Percentiles rank a stretch among this genome's conserved stretches.
Conservation (phyloP, 2,329 filamentous ascomycete species). For the Phaeosphaeriaceae sp. region DNA sequence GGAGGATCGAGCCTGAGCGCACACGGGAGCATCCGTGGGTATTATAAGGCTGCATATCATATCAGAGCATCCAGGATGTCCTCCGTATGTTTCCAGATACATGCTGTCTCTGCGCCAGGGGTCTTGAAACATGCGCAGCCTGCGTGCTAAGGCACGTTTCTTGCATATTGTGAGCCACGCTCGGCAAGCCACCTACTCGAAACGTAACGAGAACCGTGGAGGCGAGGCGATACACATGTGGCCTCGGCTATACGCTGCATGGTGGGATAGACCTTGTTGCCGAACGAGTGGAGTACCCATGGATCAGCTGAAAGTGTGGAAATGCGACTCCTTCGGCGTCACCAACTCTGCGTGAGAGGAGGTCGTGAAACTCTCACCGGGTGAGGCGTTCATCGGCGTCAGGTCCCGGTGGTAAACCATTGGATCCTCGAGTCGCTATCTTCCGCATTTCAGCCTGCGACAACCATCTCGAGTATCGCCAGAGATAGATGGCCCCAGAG, state of each 20-base stretch:
- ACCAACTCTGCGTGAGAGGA: background rate
- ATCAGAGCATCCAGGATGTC: background rate
- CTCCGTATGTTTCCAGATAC: background rate
- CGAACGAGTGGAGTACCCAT: background rate
- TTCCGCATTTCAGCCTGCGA: background rate
- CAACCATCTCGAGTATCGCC: background rate
- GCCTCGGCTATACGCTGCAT: background rate
- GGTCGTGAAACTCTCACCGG: background rate
- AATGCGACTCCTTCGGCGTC: background rate
- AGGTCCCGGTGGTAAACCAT: background rate
- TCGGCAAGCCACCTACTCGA: background rate
- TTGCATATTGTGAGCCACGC: conserved; percentile 1
- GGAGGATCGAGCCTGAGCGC: background rate
- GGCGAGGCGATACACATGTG: background rate
- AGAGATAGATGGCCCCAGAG: background rate
- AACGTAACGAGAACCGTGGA: background rate
- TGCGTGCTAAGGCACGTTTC: background rate
- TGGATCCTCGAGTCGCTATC: background rate
- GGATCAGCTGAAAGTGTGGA: background rate
- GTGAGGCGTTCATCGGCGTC: background rate
- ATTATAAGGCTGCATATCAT: background rate
- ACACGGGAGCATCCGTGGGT: background rate
- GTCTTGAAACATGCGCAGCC: background rate
- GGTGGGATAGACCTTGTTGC: background rate
- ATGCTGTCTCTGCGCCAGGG: background rate